Evolutionary conservation across 2,329 filamentous ascomycete genomes (phyloP), one percentile per base, ranked within the genome.

Genomic region (Clonostachys rhizophaga): DNA sequence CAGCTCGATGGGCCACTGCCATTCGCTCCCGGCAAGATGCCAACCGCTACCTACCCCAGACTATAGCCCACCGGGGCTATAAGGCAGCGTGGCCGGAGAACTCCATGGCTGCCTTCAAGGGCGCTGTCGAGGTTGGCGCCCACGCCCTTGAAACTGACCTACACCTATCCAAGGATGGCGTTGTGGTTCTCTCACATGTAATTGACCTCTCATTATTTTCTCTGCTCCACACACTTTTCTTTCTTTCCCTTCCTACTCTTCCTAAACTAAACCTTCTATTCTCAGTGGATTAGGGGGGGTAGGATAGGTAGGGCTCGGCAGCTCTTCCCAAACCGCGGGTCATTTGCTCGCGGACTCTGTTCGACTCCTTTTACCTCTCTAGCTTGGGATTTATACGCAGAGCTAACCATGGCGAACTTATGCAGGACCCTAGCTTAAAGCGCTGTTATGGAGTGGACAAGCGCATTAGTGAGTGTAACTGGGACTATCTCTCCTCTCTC

Each of bases 91-190:
- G 78, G 55, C 90, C 92, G 0, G 92, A 97, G 66, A 97, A 97
- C 67, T 87, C 88, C 2, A 83, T 96, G 76, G 78, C 74, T 14
- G 87, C 88, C 8, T 95, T 96, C 68, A 72, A 72, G 48, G 85
- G 78, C 30, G 91, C 91, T 2, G 77, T 92, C 3, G 71, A 81
- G 34, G 83, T 82, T 16, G 89, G 89, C 17, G 82, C 88, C 0
- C 81, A 95, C 57, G 92, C 87, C 0, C 71, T 97, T 30, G 92
- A 97, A 70, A 95, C 90, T 16, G 92, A 97, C 58, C 67, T 96
- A 9, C 91, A 95, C 62, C 68, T 96, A 34, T 85, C 89, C 13
- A 82, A 78, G 51, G 92, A 97, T 59, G 84, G 86, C 7, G 84
- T 95, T 0, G 87, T 95, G 1, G 89, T 97, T 10, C 69, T 97